Evolutionary conservation across 2,329 filamentous ascomycete genomes (phyloP).

Genomic region (Nothomitra cinnamomea): DNA sequence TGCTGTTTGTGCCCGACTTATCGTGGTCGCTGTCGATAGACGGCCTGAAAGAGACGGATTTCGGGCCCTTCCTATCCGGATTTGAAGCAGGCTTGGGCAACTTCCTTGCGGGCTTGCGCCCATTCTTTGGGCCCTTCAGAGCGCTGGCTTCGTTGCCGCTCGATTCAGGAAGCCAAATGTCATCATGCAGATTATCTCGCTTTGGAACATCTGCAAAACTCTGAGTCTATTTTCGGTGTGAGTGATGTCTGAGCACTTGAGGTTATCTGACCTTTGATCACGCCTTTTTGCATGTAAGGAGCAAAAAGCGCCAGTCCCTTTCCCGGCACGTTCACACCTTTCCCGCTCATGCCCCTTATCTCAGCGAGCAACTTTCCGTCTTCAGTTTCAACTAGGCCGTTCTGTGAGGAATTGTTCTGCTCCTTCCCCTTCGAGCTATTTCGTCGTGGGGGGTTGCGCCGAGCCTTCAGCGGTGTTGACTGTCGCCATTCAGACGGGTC

Average conservation of each 20-base stretch:
- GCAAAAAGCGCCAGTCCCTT: not conserved
- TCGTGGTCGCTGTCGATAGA: not conserved
- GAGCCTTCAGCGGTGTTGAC: not conserved
- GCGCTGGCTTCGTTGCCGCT: not conserved
- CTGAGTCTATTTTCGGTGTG: not conserved
- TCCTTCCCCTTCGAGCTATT: not conserved
- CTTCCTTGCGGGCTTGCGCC: not conserved
- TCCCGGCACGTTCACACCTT: not conserved
- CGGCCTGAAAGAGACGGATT: not conserved
- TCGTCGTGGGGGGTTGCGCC: not conserved
- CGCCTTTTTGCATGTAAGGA: constrained; percentile 3
- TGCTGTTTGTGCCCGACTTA: not conserved
- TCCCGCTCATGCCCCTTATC: not conserved
- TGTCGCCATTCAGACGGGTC: not conserved
- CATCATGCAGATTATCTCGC: not conserved
- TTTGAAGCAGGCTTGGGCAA: not conserved
- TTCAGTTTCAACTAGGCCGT: not conserved
- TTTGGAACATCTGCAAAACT: not conserved
- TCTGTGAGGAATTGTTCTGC: not conserved
- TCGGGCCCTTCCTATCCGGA: not conserved
- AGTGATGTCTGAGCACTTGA: not conserved
- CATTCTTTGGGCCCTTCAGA: not conserved
- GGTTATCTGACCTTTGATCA: not conserved
- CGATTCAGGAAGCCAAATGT: constrained; percentile 1
- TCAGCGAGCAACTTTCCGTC: not conserved